Percentiles rank a stretch among this genome's conserved stretches.
These are phyloP conservation scores for Neonectria faginata DNA, from an alignment of 2,329 filamentous ascomycete genomes.

Conservation along the genomic window DNA sequence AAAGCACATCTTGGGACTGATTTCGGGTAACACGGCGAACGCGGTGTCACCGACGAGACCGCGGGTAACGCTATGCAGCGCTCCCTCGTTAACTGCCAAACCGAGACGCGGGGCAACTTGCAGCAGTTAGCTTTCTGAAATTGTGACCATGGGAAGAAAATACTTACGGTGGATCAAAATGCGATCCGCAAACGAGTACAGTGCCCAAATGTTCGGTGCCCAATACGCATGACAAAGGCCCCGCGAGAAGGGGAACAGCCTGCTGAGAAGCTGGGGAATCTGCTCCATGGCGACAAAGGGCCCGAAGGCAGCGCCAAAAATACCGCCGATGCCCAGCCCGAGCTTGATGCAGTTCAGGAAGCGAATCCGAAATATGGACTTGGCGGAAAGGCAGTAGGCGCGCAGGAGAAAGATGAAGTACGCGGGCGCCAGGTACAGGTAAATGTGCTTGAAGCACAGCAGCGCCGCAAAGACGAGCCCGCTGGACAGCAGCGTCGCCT, in stretches of 20 bases:
- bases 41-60: slow-evolving; percentile 93
- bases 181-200: slow-evolving; percentile 93
- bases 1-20: slow-evolving; percentile 85
- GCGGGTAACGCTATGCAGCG: slow-evolving; percentile 88
- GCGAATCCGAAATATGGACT: slow-evolving; percentile 79
- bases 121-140: slow-evolving; percentile 23
- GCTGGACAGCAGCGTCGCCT: slow-evolving; percentile 79
- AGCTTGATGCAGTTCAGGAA: slow-evolving; percentile 87
- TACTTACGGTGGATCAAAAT: slow-evolving; percentile 80
- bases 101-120: slow-evolving; percentile 85
- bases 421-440: slow-evolving; percentile 93
- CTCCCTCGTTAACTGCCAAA: slow-evolving; percentile 76
- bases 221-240: slow-evolving; percentile 98
- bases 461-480: slow-evolving; percentile 86
- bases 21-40: slow-evolving; percentile 91
- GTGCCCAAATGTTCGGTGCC: slow-evolving; percentile 96
- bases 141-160: slow-evolving; percentile 16
- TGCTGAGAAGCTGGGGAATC: slow-evolving; percentile 82
- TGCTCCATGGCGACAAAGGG: slow-evolving; percentile 87
- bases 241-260: slow-evolving; percentile 93
- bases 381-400: slow-evolving; percentile 84
- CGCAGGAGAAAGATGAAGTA: slow-evolving; percentile 96
- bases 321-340: slow-evolving; percentile 74
- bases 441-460: slow-evolving; percentile 97
- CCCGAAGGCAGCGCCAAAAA: slow-evolving; percentile 87